Conservation (phyloP, 192 early-diverging fungal species). For the Kappamyces sp. region DNA sequence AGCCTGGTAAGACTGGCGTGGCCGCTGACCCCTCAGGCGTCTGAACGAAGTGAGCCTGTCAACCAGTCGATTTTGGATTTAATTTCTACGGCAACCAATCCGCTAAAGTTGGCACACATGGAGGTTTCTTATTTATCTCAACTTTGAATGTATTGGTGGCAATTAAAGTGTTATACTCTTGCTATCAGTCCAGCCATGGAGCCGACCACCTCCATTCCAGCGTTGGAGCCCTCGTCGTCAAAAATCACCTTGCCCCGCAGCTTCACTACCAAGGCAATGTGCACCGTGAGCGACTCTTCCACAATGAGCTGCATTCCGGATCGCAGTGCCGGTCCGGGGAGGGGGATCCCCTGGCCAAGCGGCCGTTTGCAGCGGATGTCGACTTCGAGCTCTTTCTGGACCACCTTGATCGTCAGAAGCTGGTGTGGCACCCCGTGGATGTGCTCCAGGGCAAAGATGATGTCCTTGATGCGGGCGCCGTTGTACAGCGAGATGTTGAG, state of each 20-base stretch:
- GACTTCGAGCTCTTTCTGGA: slow-evolving; percentile 17
- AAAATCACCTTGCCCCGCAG: background rate
- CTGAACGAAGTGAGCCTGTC: slow-evolving; percentile 48
- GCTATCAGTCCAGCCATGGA: background rate
- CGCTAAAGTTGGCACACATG: slow-evolving; percentile 91
- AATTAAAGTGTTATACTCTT: slow-evolving; percentile 1
- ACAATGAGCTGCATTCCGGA: slow-evolving; percentile 23
- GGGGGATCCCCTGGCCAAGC: slow-evolving; percentile 31
- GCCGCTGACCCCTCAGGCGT: slow-evolving; percentile 28
- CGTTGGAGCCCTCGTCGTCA: slow-evolving; percentile 9
- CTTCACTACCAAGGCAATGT: background rate
- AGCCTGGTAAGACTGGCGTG: slow-evolving; percentile 51
- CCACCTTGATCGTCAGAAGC: background rate
- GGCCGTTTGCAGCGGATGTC: slow-evolving; percentile 24
- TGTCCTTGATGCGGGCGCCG: slow-evolving; percentile 2
- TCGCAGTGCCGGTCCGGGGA: slow-evolving; percentile 30
- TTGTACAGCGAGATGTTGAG: slow-evolving; percentile 37
- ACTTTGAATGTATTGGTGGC: slow-evolving; percentile 21
- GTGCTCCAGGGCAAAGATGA: slow-evolving; percentile 20
- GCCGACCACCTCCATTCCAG: slow-evolving; percentile 13
- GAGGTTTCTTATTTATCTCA: slow-evolving; percentile 81
- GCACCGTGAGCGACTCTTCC: slow-evolving; percentile 10
- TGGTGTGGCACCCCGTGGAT: slow-evolving; percentile 10
- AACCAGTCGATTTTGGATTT: slow-evolving; percentile 88
- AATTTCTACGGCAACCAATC: slow-evolving; percentile 83